Percentiles rank a stretch among this genome's conserved stretches.
Evolutionary conservation across 2,329 filamentous ascomycete species (phyloP).

Genomic region (Ciborinia camelliae): DNA sequence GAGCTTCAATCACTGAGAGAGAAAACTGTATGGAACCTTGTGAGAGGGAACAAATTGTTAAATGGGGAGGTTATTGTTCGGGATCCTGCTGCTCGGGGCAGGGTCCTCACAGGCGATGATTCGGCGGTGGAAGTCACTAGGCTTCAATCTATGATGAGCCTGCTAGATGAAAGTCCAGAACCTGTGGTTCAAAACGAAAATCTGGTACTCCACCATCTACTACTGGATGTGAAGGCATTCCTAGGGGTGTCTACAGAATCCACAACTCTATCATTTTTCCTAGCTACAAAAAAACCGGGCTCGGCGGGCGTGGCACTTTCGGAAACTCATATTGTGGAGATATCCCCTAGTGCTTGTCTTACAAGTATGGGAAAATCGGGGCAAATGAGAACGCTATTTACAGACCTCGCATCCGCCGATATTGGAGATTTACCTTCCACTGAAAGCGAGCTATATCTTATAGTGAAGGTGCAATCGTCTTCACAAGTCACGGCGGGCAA

Average conservation of each 20-base stretch:
- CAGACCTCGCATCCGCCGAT: conserved; percentile 62
- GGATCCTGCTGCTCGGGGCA: conserved; percentile 76
- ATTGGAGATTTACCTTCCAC: conserved; percentile 58
- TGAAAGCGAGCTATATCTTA: conserved; percentile 74
- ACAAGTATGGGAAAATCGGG: conserved; percentile 60
- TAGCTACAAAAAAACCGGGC: conserved; percentile 68
- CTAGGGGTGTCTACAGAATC: conserved; percentile 72
- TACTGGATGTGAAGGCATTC: conserved; percentile 81
- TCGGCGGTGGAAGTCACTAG: conserved; percentile 88
- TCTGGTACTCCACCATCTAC: conserved; percentile 71
- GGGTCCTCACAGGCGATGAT: conserved; percentile 86
- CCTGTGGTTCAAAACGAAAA: conserved; percentile 60
- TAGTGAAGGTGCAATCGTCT: conserved; percentile 64
- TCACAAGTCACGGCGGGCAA: conserved; percentile 32
- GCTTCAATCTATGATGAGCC: conserved; percentile 92
- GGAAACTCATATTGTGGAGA: conserved; percentile 76
- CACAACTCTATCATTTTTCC: conserved; percentile 71
- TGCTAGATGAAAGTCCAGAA: conserved; percentile 78
- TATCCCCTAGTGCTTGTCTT: conserved; percentile 71
- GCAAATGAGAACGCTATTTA: conserved; percentile 80
- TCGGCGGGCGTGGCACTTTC: conserved; percentile 66
- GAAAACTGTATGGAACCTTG: conserved; percentile 92
- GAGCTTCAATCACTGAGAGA: conserved; percentile 81
- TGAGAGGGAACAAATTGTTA: conserved; percentile 90
- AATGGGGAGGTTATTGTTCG: conserved; percentile 93